A percentile compares a stretch with the other conserved stretches of the same genome.
These are phyloP conservation scores for Chloris gayana DNA, from an alignment of 176 grass and related monocot genomes.

Conservation along the genomic window DNA sequence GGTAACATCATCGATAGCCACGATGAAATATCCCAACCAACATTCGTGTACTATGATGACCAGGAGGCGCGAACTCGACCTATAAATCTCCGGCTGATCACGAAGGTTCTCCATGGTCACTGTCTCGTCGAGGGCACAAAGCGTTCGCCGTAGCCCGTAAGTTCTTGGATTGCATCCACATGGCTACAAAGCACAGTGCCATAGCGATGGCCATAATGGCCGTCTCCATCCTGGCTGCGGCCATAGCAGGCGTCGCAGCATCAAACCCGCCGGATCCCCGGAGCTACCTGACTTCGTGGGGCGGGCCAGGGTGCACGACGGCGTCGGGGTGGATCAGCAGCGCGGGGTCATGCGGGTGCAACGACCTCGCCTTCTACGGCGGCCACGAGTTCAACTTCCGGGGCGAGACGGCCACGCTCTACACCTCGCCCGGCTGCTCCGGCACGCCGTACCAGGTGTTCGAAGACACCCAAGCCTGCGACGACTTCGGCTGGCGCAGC, in stretches of 20 bases:
- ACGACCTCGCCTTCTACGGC: background rate
- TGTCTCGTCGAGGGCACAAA: too few species aligned
- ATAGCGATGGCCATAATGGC: background rate
- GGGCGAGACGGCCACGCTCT: constrained; percentile 1
- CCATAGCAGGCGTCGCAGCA: background rate
- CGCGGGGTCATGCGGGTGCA: constrained; percentile 33
- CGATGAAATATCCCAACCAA: background rate
- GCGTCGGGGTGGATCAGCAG: background rate
- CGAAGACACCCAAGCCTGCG: constrained; percentile 32
- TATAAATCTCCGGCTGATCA: background rate
- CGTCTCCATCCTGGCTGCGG: background rate
- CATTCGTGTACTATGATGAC: background rate
- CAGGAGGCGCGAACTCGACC: background rate
- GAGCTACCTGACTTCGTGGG: constrained; percentile 42
- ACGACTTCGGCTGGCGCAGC: constrained; percentile 38
- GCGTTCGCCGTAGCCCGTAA: too few species aligned
- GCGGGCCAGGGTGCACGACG: constrained; percentile 11
- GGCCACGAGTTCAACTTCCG: too few species aligned
- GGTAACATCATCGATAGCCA: background rate
- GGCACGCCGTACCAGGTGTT: constrained; percentile 36
- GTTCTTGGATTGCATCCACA: too few species aligned
- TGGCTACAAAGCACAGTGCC: background rate
- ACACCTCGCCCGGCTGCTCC: constrained; percentile 6
- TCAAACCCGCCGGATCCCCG: background rate
- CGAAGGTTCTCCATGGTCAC: too few species aligned